Percentiles rank a stretch among this genome's conserved stretches.
Evolutionary conservation across 2,329 filamentous ascomycete genomes (phyloP).

Genomic region (Cladorrhinum sp.): DNA sequence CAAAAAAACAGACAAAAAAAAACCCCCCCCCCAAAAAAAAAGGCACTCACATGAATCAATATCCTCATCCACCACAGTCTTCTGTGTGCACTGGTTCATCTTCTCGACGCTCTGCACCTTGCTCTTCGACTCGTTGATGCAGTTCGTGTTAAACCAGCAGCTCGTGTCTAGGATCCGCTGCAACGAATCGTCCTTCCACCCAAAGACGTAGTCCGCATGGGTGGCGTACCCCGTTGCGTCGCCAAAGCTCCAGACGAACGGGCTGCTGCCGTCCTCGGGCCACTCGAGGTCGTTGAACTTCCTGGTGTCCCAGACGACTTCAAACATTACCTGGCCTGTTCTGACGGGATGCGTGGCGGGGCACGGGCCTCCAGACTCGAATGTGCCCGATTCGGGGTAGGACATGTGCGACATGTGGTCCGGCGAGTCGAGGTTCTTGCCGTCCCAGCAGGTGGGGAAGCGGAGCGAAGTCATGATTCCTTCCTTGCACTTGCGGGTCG

Average conservation of each 20-base stretch:
- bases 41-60: constrained; percentile 23
- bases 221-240: constrained; percentile 21
- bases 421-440: constrained; percentile 40
- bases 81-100: constrained; percentile 20
- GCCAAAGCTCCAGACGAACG: constrained; percentile 23
- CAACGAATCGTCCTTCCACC: constrained; percentile 23
- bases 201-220: constrained; percentile 22
- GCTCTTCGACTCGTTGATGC: constrained; percentile 7
- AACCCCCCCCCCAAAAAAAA: neutral
- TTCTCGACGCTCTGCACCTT: constrained; percentile 16
- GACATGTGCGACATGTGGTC: constrained; percentile 35
- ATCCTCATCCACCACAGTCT: constrained; percentile 19
- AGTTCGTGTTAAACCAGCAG: constrained; percentile 18
- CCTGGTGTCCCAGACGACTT: constrained; percentile 34
- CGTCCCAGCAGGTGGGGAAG: constrained; percentile 41
- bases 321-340: constrained; percentile 36
- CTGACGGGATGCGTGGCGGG: constrained; percentile 32
- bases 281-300: constrained; percentile 18
- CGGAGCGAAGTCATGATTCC: constrained; percentile 22
- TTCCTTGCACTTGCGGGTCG: constrained; percentile 18
- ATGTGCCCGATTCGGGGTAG: constrained; percentile 25
- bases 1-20: neutral
- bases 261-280: constrained; percentile 18
- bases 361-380: constrained; percentile 34
- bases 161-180: constrained; percentile 19